These are phyloP conservation scores for Alternaria sp. DNA, from an alignment of 2,329 filamentous ascomycete species.

Conservation along the genomic window DNA sequence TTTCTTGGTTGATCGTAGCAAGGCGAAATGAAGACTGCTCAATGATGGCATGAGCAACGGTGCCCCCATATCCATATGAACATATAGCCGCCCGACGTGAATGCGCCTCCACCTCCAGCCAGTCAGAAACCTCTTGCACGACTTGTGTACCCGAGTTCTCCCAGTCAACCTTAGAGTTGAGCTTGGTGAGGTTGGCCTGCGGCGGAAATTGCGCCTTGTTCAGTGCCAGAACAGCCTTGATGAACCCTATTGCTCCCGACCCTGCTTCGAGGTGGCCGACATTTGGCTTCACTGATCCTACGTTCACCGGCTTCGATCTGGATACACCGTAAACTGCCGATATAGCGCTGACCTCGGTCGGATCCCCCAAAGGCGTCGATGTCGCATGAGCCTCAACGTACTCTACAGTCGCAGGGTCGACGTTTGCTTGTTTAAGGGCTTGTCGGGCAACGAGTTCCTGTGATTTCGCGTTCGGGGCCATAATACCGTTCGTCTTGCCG, in stretches of 20 bases:
- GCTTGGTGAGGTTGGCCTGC: slow-evolving; percentile 29
- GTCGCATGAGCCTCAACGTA: slow-evolving; percentile 60
- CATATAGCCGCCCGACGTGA: slow-evolving; percentile 18
- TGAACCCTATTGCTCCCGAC: slow-evolving; percentile 28
- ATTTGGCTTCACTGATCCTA: slow-evolving; percentile 43
- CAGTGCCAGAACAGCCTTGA: slow-evolving; percentile 31
- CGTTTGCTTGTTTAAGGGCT: slow-evolving; percentile 44
- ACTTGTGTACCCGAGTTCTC: slow-evolving; percentile 13
- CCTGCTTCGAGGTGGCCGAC: slow-evolving; percentile 36
- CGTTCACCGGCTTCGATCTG: slow-evolving; percentile 21
- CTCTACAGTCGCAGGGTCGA: slow-evolving; percentile 35
- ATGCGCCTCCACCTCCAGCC: slow-evolving; percentile 13
- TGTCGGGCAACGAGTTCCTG: slow-evolving; percentile 44
- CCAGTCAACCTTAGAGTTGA: slow-evolving; percentile 25
- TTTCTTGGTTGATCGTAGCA: not conserved
- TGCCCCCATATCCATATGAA: slow-evolving; percentile 27
- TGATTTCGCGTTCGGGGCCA: slow-evolving; percentile 52
- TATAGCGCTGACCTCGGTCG: slow-evolving; percentile 35
- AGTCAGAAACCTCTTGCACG: slow-evolving; percentile 16
- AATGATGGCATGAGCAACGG: slow-evolving; percentile 18
- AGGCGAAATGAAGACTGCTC: slow-evolving; percentile 6
- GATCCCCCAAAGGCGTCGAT: slow-evolving; percentile 61
- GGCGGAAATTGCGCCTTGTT: slow-evolving; percentile 38
- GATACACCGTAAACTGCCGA: slow-evolving; percentile 23
- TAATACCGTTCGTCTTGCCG: slow-evolving; percentile 32